phyloP scores from a whole-genome alignment of 208 protist species.

The Herpetomonas samuelpessoai region DNA sequence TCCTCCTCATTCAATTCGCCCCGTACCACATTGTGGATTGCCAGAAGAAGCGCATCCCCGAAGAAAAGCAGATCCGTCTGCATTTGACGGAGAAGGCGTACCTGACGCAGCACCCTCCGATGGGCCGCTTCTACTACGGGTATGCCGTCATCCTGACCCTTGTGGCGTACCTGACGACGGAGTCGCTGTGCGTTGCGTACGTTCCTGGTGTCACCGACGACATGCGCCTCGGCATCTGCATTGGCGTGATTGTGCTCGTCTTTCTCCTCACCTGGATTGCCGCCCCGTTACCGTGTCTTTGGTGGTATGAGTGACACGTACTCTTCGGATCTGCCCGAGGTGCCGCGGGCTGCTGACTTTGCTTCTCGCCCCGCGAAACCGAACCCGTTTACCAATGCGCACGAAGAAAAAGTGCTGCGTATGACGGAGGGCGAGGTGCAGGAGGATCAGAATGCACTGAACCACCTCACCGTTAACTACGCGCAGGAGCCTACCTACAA shows the following conservation, averaged over 20 bases:
- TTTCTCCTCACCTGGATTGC: conserved; percentile 25
- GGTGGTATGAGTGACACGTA: conserved; percentile 46
- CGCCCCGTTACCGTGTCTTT: conserved; percentile 32
- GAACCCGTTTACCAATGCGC: conserved; percentile 3
- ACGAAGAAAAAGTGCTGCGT: conserved; percentile 14
- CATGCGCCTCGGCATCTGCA: conserved; percentile 27
- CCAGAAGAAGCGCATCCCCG: conserved; percentile 22
- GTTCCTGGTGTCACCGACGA: conserved; percentile 16
- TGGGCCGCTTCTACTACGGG: conserved; percentile 39
- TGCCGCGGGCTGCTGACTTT: not conserved
- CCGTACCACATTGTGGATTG: conserved; percentile 42
- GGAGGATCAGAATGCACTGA: conserved; percentile 12
- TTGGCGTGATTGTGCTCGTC: conserved; percentile 33
- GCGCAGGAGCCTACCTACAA: not conserved
- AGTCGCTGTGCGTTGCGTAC: conserved; percentile 55
- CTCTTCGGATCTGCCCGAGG: conserved; percentile 13
- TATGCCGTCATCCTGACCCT: conserved; percentile 33
- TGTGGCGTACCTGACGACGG: conserved; percentile 39
- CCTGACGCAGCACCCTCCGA: conserved; percentile 49
- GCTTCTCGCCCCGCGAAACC: not conserved
- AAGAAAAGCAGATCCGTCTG: conserved; percentile 27
- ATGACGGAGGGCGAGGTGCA: conserved; percentile 8
- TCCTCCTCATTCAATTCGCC: conserved; percentile 36
- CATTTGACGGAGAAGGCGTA: conserved; percentile 52
- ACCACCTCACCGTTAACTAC: conserved; percentile 12